Evolutionary conservation across 2,329 filamentous ascomycete species (phyloP), one percentile per base, ranked within the genome.

Genomic region (Arthroderma sp.): DNA sequence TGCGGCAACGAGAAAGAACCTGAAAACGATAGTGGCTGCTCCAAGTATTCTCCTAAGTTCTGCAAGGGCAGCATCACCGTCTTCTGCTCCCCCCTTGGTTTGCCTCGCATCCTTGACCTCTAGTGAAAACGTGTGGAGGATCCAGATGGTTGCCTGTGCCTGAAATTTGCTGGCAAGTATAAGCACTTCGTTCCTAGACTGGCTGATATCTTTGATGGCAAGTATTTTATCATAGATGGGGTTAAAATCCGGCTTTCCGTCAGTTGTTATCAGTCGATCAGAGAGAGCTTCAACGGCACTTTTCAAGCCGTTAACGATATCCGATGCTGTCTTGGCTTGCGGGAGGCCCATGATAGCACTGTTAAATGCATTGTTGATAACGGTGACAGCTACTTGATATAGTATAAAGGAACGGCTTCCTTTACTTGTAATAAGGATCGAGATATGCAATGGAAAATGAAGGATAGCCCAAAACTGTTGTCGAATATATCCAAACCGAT

Each of bases 401-500:
- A 76, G 66, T 4, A 76, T 74, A 39, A 76, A 70, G 1, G 77
- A 70, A 15, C 77, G 71, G 54, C 83, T 78, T 37, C 81, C 82
- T 63, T 85, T 81, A 51, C 84, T 78, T 13, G 84, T 77, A 4
- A 85, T 75, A 9, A 84, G 78, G 31, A 86, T 76, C 2, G 79
- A 73, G 1, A 85, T 75, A 62, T 86, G 82, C 63, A 85, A 80
- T 1, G 82, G 82, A 59, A 84, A 80, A 68, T 86, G 83, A 28
- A 73, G 63, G 47, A 70, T 66, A 25, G 67, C 67, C 71, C 72
- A 73, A 19, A 81, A 67, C 53, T 83, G 79, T 61, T 85, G 83
- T 4, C 79, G 76, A 47, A 81, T 72, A 35, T 73, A 77, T 33
- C 76, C 76, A 31, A 61, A 78, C 76, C 57, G 73, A 69, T 31